Evolutionary conservation across 1,284 basidiomycete genomes (phyloP), one percentile per base, ranked within the genome.

Genomic region (Stygiomarasmius scandens): DNA sequence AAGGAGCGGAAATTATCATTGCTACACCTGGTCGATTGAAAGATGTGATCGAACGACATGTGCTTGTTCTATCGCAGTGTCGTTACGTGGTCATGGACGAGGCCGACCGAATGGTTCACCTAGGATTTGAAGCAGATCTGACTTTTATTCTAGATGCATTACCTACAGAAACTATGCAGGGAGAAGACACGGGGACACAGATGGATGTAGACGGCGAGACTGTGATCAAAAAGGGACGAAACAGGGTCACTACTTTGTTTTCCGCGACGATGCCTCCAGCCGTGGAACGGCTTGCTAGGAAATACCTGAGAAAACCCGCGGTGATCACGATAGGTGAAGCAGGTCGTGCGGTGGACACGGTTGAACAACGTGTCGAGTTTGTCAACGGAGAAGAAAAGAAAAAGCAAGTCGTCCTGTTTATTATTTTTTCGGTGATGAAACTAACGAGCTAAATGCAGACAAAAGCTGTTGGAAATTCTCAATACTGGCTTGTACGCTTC

Each of bases 81-180:
- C 93, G 93, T 1, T 99, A 98, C 70, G 89, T 99, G 53, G 96
- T 99, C 62, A 96, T 99, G 95, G 97, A 99, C 73, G 96, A 99
- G 78, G 97, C 97, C 19, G 96, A 99, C 73, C 86, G 96, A 55
- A 98, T 99, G 96, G 95, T 99, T 57, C 90, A 97, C 69, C 86
- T 99, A 29, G 97, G 97, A 10, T 99, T 98, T 73, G 97, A 99
- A 72, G 85, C 84, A 14, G 95, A 96, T 70, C 78, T 99, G 52
- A 95, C 92, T 41, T 98, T 94, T 71, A 99, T 99, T 65, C 79
- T 99, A 52, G 96, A 98, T 73, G 86, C 93, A 58, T 81, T 99
- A 61, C 96, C 97, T 2, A 81, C 84, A 2, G 91, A 92, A 54
- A 86, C 90, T 53, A 86, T 96, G 80, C 89, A 91, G 63, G 94